Evolutionary conservation across 202 grass and related monocot genomes (phyloP), one percentile per base, ranked within the genome.

Genomic region (Panicum hallii): DNA sequence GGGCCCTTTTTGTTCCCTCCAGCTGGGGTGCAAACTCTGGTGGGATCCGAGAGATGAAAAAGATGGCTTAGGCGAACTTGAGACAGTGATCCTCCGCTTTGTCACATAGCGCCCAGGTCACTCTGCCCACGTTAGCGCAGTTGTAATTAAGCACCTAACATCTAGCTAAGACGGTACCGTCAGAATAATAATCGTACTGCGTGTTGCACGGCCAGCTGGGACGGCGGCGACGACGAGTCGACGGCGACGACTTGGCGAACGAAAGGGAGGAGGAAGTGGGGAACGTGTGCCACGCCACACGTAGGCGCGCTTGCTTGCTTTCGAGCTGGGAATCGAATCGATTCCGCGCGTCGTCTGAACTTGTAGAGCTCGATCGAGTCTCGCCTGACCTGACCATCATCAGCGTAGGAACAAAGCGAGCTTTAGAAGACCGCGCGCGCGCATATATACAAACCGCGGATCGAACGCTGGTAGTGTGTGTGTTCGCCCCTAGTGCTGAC

Each of bases 81-180:
- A 48, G 83, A 48, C 53, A 50, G 63, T 40, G 75, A 66, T 68
- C 67, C 71, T 42, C 60, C 12, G 40, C 63, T 46, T 85, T 76
- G 82, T 63, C 71, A 13, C 36, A 7, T 85, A 70, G 77, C 36
- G 63, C 69, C 76, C 30, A 20, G 45, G 62, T 63, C 70, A 50
- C 87, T 68, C 53, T 71, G 71, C 77, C 43, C 71, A 77, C 78
- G 82, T 70, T 77, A 54, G 64, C 54, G 58, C 70, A 4, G 60
- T 48, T 75, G 82, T 75, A 80, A 84, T 81, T 53, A 45, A 79
- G 82, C 56, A 63, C 52, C 42, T 75, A 74, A 68, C 75, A 17
- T 68, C 75, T 84, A 60, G 7, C 84, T 49, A 58, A 26, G 50
- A 28, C 47, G 64, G 14, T 38, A 50, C 49, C 56, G 28, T 55